These are phyloP conservation scores for Laburnicola sp. DNA, from an alignment of 2,329 filamentous ascomycete species.

Conservation along the genomic window DNA sequence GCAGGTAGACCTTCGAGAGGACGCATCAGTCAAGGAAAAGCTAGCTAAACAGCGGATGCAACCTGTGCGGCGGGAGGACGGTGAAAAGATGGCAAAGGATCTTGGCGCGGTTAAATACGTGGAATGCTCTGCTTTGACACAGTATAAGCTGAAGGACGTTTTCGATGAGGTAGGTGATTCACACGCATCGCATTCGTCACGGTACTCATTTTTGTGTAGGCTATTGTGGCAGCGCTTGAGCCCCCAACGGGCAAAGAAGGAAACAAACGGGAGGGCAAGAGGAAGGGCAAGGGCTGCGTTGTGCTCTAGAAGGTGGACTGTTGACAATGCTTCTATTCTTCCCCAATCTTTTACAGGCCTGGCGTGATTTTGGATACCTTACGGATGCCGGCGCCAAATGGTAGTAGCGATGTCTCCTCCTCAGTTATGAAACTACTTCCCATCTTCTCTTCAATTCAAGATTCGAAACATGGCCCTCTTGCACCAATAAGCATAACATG, in stretches of 20 bases:
- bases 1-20: slow-evolving; percentile 93
- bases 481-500: too few relatives aligned
- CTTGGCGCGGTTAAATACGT: slow-evolving; percentile 98
- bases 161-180: slow-evolving; percentile 83
- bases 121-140: slow-evolving; percentile 95
- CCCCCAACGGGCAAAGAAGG: slow-evolving; percentile 72
- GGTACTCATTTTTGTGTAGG: slow-evolving; percentile 56
- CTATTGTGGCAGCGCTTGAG: slow-evolving; percentile 93
- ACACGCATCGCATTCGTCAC: not conserved
- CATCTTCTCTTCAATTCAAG: slow-evolving; percentile 20
- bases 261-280: slow-evolving; percentile 27
- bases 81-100: slow-evolving; percentile 95
- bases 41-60: slow-evolving; percentile 94
- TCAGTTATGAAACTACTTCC: slow-evolving; percentile 29
- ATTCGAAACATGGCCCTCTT: slow-evolving; percentile 4
- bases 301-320: slow-evolving; percentile 37
- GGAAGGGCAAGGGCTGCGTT: slow-evolving; percentile 42
- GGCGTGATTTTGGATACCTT: slow-evolving; percentile 47
- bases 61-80: slow-evolving; percentile 88
- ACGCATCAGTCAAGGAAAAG: slow-evolving; percentile 84
- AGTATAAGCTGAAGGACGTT: slow-evolving; percentile 98
- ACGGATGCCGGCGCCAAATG: slow-evolving; percentile 43
- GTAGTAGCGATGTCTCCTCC: slow-evolving; percentile 45
- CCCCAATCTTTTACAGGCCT: slow-evolving; percentile 35
- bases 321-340: slow-evolving; percentile 27